Conservation (phyloP, 192 early-diverging fungal species). For the Podochytrium sp. region DNA sequence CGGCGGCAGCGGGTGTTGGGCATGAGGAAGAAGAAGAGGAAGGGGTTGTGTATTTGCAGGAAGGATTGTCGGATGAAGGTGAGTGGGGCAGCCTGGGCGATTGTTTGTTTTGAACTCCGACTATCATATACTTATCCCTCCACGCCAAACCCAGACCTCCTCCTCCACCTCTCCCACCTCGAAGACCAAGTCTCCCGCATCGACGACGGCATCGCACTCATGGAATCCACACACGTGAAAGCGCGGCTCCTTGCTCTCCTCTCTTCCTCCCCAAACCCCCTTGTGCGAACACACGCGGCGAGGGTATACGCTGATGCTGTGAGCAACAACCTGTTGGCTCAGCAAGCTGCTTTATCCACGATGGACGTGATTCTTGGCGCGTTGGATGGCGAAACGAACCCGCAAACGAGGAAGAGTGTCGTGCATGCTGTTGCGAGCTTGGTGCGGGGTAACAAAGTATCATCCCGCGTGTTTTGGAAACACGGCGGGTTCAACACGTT, state of each 20-base stretch:
- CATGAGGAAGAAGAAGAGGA: no score
- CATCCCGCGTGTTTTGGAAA: conserved; percentile 6
- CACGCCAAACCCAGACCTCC: no score
- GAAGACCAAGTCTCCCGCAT: background rate
- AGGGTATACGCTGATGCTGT: conserved; percentile 18
- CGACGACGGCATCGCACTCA: conserved; percentile 12
- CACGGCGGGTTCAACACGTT: conserved; percentile 1
- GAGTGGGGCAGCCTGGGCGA: no score
- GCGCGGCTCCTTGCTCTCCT: background rate
- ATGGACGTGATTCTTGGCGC: background rate
- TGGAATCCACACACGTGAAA: background rate
- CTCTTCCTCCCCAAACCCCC: background rate
- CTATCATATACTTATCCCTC: no score
- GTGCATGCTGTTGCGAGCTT: background rate
- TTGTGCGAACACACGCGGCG: conserved; percentile 7
- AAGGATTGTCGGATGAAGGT: no score
- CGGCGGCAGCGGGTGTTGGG: no score
- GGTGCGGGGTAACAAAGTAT: conserved; percentile 1
- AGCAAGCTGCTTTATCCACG: background rate
- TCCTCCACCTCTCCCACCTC: background rate
- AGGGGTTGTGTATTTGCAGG: no score
- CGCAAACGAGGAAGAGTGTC: conserved; percentile 7
- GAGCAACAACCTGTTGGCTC: conserved; percentile 14
- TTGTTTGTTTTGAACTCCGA: no score
- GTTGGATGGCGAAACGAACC: background rate